Conservation (phyloP, 345 rosid species). For the Eucalyptus albens region DNA sequence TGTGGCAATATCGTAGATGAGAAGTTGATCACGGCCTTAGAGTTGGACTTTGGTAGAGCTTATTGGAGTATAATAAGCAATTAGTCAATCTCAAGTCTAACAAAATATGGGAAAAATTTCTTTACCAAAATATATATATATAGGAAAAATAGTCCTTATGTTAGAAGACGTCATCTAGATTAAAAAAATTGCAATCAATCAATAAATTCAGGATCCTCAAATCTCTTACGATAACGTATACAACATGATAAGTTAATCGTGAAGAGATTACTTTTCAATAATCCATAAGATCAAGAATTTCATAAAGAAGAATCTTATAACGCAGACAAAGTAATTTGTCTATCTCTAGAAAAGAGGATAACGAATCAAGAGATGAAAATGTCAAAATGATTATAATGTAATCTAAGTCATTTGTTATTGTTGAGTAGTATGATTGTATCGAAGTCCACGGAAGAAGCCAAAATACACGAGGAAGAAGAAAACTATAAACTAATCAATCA, state of each 20-base stretch:
- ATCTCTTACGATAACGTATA: background rate
- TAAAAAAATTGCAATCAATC: background rate
- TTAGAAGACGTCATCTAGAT: background rate
- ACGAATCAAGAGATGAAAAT: background rate
- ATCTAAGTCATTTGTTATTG: background rate
- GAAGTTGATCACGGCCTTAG: background rate
- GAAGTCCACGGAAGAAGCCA: background rate
- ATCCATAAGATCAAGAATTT: background rate
- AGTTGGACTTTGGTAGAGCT: background rate
- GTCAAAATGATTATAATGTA: background rate
- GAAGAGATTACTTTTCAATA: background rate
- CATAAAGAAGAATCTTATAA: background rate
- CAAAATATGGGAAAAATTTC: background rate
- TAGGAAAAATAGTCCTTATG: background rate
- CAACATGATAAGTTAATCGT: accelerated
- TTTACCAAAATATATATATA: background rate
- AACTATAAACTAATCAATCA: background rate
- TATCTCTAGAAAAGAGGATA: background rate
- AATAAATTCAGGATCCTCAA: background rate
- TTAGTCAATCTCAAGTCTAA: background rate
- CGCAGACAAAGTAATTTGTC: background rate
- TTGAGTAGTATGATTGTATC: background rate
- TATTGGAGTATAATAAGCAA: background rate
- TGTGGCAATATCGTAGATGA: background rate
- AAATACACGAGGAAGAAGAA: background rate